Base-by-base conservation (phyloP, 2,329 filamentous ascomycete genomes). In the Hymenoscyphus fraxineus region DNA sequence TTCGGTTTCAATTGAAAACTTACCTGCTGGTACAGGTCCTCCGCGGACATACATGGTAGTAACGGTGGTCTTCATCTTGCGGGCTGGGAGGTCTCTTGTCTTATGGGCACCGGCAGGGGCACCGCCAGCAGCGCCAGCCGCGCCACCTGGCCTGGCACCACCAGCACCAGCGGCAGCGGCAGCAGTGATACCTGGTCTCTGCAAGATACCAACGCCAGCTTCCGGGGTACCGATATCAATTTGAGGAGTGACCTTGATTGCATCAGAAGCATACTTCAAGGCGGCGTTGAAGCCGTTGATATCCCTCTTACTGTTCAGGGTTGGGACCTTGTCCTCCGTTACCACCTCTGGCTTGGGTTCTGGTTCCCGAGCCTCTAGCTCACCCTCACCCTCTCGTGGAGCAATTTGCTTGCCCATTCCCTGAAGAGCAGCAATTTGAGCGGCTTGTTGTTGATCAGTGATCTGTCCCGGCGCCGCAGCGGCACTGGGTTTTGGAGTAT, bases 371-470 rank as follows among this genome's bases (percentile, higher is more conserved):
- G 68, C 63, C 59, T 54, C 56, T 56, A 66, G 32, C 7, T 27
- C 38, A n/a, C 66, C 35, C 7, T 27, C 38, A n/a, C 66, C 63
- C 19, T 73, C 70, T 12, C 80, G 79, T 31, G 80, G 80, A 31
- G 78, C 77, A 68, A 82, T 81, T 68, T 80, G 78, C 75, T 82
- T 82, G 70, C 80, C 80, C 75, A 82, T 78, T 38, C 80, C 80
- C 68, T 81, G 79, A 40, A 82, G 77, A 16, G 75, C 72, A 57
- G 79, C 75, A 61, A 81, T 80, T 66, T 80, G 77, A 41, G 78
- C 71, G 12, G 78, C 77, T 78, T 77, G 60, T 56, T 51, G 47
- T 54, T 38, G 32, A 5, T 64, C 66, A 38, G 65, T 58, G 35
- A 62, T 39, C n/a, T 59, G 41, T 44, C 51, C 62, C 13, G 51